These are phyloP conservation scores for Leccinum pachyderme DNA, from an alignment of 1,284 basidiomycete genomes.

Conservation along the genomic window DNA sequence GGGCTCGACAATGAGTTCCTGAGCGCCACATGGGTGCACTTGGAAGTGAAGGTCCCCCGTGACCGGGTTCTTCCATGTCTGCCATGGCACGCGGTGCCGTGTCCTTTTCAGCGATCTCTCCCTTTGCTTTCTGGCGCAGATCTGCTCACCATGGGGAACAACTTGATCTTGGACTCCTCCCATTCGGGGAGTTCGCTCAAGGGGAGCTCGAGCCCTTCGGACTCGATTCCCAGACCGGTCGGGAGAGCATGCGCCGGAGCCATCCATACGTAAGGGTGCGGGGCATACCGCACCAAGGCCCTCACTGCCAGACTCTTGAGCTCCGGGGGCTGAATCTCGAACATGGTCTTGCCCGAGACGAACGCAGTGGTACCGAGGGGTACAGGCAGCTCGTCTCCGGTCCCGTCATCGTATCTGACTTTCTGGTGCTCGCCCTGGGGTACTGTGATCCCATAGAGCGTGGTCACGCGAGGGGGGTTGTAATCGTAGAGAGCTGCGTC, in stretches of 20 bases:
- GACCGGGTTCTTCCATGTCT: conserved; percentile 80
- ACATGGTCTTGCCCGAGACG: conserved; percentile 81
- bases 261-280: conserved; percentile 81
- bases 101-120: conserved; percentile 1
- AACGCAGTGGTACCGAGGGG: conserved; percentile 88
- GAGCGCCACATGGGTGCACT: conserved; percentile 58
- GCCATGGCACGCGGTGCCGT: neutral
- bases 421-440: conserved; percentile 69
- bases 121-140: neutral
- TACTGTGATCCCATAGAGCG: conserved; percentile 78
- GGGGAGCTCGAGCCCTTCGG: conserved; percentile 61
- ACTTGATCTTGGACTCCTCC: conserved; percentile 65
- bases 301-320: conserved; percentile 83
- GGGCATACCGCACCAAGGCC: conserved; percentile 61
- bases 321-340: conserved; percentile 72
- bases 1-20: conserved; percentile 52
- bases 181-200: conserved; percentile 60
- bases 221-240: conserved; percentile 71
- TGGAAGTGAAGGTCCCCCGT: conserved; percentile 71
- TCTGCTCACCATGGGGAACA: conserved; percentile 57
- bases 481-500: conserved; percentile 90
- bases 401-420: conserved; percentile 86
- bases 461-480: conserved; percentile 86
- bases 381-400: conserved; percentile 78
- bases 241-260: conserved; percentile 57